Conservation (phyloP, 352 stramenopile species). For the Phytophthora rubi region DNA sequence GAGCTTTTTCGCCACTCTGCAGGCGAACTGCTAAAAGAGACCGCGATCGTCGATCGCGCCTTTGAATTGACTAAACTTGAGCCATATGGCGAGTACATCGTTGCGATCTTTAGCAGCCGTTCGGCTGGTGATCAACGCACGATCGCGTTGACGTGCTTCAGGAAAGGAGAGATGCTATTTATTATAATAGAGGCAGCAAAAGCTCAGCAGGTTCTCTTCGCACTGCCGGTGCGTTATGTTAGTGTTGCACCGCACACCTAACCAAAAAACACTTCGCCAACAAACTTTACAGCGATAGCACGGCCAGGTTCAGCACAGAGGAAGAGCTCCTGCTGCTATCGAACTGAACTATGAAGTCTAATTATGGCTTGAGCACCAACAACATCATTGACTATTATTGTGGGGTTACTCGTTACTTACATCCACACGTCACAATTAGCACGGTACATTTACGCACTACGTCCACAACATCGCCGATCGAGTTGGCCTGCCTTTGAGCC, state of each 20-base stretch:
- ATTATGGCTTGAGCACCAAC: neutral
- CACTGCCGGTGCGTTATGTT: neutral
- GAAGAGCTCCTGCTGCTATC: neutral
- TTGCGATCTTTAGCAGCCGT: constrained; percentile 28
- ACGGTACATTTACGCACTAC: constrained; percentile 12
- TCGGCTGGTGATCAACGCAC: constrained; percentile 10
- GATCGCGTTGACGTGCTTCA: neutral
- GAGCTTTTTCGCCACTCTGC: constrained; percentile 14
- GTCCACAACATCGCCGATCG: neutral
- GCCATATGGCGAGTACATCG: constrained; percentile 28
- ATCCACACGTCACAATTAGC: constrained; percentile 4
- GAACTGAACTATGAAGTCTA: too few species aligned
- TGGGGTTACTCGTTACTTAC: constrained; percentile 4
- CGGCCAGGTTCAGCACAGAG: neutral
- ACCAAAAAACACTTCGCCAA: neutral
- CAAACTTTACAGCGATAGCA: constrained; percentile 6
- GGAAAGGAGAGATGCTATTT: neutral
- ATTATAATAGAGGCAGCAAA: neutral
- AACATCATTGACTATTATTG: neutral
- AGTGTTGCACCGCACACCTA: neutral
- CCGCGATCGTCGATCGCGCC: constrained; percentile 15
- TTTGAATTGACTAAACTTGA: constrained; percentile 16
- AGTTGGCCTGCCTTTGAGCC: constrained; percentile 13
- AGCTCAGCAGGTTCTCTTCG: neutral
- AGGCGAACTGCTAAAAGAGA: constrained; percentile 20